Conservation (phyloP, 495 filamentous ascomycete species). For the Aspergillus ostianus region DNA sequence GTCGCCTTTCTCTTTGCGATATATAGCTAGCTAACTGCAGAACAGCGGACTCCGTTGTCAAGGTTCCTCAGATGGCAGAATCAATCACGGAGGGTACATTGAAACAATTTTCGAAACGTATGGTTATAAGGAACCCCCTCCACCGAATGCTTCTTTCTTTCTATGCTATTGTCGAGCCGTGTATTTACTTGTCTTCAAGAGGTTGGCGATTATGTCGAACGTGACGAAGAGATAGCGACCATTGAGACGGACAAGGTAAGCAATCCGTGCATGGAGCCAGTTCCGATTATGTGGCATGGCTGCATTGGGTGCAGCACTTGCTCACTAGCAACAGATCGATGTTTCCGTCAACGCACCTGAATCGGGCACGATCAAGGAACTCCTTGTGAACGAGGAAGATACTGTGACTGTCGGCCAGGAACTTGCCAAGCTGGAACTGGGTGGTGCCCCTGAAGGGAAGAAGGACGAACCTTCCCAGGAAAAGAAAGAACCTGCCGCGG, state of each 20-base stretch:
- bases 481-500: conserved; percentile 31
- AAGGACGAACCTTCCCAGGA: conserved; percentile 49
- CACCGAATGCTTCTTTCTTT: conserved; percentile 1
- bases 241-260: conserved; percentile 99
- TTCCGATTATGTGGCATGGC: not conserved
- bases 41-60: conserved; percentile 75
- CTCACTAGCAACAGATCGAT: conserved; percentile 65
- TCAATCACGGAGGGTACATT: conserved; percentile 97
- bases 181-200: conserved; percentile 46
- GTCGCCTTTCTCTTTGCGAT: not conserved
- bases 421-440: conserved; percentile 77
- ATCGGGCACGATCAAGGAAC: conserved; percentile 86
- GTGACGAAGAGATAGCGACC: conserved; percentile 96
- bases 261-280: not conserved
- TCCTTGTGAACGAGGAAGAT: conserved; percentile 91
- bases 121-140: conserved; percentile 18
- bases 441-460: conserved; percentile 61
- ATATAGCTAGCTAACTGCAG: conserved; percentile 11
- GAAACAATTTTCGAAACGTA: conserved; percentile 91
- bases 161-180: not conserved
- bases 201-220: conserved; percentile 90
- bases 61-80: conserved; percentile 97
- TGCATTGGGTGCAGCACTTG: not conserved
- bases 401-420: conserved; percentile 95
- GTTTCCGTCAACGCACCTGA: conserved; percentile 93